These are phyloP conservation scores for Mortierella sp. DNA, from an alignment of 371 early-diverging fungal genomes.

Conservation along the genomic window DNA sequence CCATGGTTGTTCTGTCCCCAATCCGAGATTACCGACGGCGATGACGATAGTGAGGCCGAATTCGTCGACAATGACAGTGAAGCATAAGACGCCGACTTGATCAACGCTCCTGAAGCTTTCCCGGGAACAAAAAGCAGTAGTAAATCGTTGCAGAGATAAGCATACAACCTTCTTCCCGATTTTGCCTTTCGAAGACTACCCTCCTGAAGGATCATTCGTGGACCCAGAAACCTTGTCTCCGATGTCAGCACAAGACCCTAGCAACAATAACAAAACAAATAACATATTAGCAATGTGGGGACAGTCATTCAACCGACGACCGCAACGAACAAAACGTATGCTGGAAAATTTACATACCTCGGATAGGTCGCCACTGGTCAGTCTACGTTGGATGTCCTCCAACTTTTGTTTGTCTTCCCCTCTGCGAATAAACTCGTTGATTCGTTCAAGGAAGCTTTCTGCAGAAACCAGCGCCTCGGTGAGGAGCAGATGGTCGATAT, in stretches of 20 bases:
- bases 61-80: background rate
- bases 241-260: constrained; percentile 71
- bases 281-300: background rate
- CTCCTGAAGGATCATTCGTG: constrained; percentile 85
- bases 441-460: constrained; percentile 77
- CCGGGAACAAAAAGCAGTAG: constrained; percentile 70
- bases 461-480: constrained; percentile 78
- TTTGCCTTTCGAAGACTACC: constrained; percentile 87
- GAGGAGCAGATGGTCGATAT: constrained; percentile 83
- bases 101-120: constrained; percentile 10
- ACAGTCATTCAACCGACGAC: background rate
- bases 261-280: background rate
- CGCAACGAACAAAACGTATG: background rate
- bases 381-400: constrained; percentile 72
- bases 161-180: constrained; percentile 86
- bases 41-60: constrained; percentile 18
- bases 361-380: constrained; percentile 75
- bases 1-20: constrained; percentile 8
- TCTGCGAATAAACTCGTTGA: constrained; percentile 84
- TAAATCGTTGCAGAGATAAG: constrained; percentile 91
- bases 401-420: constrained; percentile 82
- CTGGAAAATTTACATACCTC: constrained; percentile 57
- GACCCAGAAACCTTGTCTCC: constrained; percentile 72
- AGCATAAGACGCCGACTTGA: constrained; percentile 15
- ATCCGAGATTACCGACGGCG: constrained; percentile 1